These are phyloP conservation scores for Penicillium thymicola DNA, from an alignment of 2,329 filamentous ascomycete genomes.

Conservation along the genomic window DNA sequence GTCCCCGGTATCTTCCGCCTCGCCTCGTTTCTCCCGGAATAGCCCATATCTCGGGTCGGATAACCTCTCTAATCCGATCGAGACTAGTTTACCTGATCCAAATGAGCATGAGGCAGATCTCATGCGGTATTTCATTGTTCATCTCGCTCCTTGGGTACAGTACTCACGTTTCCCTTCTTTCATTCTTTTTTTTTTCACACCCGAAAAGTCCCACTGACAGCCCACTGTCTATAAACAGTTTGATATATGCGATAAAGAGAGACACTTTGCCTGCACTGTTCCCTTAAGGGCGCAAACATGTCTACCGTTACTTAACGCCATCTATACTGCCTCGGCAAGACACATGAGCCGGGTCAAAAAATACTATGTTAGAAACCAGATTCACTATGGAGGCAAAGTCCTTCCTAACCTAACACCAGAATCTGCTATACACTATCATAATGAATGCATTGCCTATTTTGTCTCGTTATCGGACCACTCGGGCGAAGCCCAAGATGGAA, in stretches of 20 bases:
- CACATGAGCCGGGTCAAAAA: slow-evolving; percentile 35
- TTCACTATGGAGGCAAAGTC: slow-evolving; percentile 23
- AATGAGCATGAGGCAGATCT: slow-evolving; percentile 19
- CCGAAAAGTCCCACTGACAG: too few species aligned
- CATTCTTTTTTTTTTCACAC: too few species aligned
- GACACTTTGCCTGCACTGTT: slow-evolving; percentile 43
- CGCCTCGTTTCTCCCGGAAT: slow-evolving; percentile 9
- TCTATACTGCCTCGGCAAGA: slow-evolving; percentile 40
- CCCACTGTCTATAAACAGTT: slow-evolving; percentile 25
- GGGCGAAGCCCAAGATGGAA: slow-evolving; percentile 35
- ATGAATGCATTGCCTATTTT: slow-evolving; percentile 41
- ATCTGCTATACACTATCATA: slow-evolving; percentile 42
- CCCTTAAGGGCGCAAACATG: slow-evolving; percentile 42
- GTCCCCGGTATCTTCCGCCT: slow-evolving; percentile 9
- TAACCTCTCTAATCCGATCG: not conserved
- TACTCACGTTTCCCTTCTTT: not conserved
- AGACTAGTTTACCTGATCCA: slow-evolving; percentile 7
- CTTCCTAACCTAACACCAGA: slow-evolving; percentile 33
- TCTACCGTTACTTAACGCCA: slow-evolving; percentile 40
- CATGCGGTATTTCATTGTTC: slow-evolving; percentile 23
- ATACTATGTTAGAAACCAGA: slow-evolving; percentile 17
- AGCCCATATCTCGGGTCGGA: slow-evolving; percentile 5
- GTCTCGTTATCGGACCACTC: slow-evolving; percentile 40
- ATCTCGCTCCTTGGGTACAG: slow-evolving; percentile 21
- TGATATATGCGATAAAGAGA: slow-evolving; percentile 43